phyloP scores from a whole-genome alignment of 208 protist species.

The Porcisia hertigi region DNA sequence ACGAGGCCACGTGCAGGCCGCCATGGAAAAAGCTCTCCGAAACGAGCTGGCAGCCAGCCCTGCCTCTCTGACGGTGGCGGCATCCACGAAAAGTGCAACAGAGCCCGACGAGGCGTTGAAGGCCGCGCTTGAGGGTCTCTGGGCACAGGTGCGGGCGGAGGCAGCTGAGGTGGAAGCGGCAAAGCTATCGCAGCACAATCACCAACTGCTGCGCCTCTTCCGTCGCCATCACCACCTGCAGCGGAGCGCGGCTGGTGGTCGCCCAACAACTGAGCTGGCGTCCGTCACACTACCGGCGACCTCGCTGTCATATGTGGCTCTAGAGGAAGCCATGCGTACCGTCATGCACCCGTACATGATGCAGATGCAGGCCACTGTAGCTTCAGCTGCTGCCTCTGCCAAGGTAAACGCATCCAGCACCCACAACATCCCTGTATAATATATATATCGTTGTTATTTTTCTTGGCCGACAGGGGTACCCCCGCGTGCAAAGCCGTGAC shows the following conservation, averaged over 20 bases:
- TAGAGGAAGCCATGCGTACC: constrained; percentile 25
- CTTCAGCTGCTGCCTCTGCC: not conserved
- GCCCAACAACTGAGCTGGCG: not conserved
- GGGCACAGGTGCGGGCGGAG: constrained; percentile 27
- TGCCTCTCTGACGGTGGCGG: not conserved
- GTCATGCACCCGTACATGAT: constrained; percentile 30
- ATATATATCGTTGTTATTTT: too few species aligned
- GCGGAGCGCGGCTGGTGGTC: not conserved
- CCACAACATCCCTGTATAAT: not conserved
- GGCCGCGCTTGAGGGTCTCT: constrained; percentile 27
- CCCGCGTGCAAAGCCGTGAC: not conserved
- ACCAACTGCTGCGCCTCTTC: constrained; percentile 28
- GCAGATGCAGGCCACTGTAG: constrained; percentile 18
- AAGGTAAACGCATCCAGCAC: not conserved
- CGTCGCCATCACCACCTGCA: constrained; percentile 34
- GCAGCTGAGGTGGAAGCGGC: constrained; percentile 27
- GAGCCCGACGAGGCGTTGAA: constrained; percentile 14
- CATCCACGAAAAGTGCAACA: not conserved
- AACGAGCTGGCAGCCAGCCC: not conserved
- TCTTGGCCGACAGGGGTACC: not conserved
- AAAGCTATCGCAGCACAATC: constrained; percentile 36
- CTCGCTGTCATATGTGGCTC: constrained; percentile 13
- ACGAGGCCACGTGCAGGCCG: constrained; percentile 18
- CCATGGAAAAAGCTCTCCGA: constrained; percentile 17
- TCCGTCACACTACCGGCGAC: not conserved